phyloP scores from a whole-genome alignment of 257 asterid species.

The Nyctanthes arbortristis region DNA sequence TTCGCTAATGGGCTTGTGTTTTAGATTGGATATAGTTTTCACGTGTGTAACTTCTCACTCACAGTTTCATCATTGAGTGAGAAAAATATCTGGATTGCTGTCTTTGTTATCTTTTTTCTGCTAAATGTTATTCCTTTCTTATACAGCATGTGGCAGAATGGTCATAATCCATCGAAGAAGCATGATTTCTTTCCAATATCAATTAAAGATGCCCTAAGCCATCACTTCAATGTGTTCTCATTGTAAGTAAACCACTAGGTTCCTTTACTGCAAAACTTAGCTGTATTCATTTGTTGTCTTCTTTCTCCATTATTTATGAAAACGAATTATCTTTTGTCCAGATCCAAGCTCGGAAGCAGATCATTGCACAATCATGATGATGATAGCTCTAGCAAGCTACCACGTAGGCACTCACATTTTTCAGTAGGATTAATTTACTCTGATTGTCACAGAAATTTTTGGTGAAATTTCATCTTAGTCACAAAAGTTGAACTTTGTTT shows the following conservation, averaged over 20 bases:
- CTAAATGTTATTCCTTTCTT: neutral
- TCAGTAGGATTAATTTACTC: neutral
- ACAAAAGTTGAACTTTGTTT: too few species aligned
- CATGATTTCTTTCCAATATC: conserved; percentile 34
- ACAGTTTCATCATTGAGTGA: neutral
- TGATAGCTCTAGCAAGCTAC: conserved; percentile 38
- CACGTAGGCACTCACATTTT: conserved; percentile 40
- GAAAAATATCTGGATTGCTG: neutral
- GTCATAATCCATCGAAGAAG: conserved; percentile 40
- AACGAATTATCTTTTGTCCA: conserved; percentile 30
- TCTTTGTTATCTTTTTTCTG: neutral
- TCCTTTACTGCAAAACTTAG: neutral
- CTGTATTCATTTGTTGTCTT: conserved; percentile 4
- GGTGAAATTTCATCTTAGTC: too few species aligned
- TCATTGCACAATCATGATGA: conserved; percentile 29
- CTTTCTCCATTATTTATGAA: conserved; percentile 17
- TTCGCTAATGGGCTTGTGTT: too few species aligned
- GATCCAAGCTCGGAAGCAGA: conserved; percentile 40
- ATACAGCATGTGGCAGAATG: conserved; percentile 51
- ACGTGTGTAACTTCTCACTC: neutral
- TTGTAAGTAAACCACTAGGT: conserved; percentile 49
- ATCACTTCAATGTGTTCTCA: conserved; percentile 49
- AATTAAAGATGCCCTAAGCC: conserved; percentile 39
- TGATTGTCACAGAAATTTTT: neutral
- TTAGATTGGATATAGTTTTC: neutral